phyloP scores from a whole-genome alignment of 108 stramenopile genomes.

The Skeletonema menzelii region DNA sequence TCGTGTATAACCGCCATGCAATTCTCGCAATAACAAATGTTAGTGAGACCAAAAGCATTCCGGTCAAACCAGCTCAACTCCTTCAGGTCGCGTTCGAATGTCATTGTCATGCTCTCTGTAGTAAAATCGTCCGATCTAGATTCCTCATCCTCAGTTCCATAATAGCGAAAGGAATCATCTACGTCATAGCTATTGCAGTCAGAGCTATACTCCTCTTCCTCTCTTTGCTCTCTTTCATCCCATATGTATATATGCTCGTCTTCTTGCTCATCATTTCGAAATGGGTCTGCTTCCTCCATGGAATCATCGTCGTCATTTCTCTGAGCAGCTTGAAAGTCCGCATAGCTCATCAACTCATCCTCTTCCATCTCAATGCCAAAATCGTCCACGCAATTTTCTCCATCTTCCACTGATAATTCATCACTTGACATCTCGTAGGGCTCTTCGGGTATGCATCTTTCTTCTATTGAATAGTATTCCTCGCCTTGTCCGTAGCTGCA shows the following conservation, averaged over 20 bases:
- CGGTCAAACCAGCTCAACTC: neutral
- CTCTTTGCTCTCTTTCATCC: no score
- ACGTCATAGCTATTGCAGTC: no score
- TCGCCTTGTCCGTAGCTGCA: neutral
- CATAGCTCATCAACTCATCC: neutral
- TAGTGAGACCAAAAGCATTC: neutral
- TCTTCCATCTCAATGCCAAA: neutral
- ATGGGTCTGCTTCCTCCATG: neutral
- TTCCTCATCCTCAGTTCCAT: no score
- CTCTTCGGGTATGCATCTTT: neutral
- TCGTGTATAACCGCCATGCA: neutral
- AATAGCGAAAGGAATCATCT: no score
- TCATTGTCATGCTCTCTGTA: no score
- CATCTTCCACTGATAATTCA: neutral
- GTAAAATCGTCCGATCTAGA: no score
- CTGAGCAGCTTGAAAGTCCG: neutral
- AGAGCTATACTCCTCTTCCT: no score
- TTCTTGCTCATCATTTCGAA: neutral
- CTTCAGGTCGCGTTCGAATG: no score
- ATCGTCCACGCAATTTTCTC: neutral
- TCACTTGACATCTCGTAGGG: neutral
- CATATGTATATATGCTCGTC: neutral
- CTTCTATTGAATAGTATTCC: neutral
- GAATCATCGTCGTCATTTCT: neutral
- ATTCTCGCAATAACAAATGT: neutral